Base-by-base conservation (phyloP, 768 basidiomycete genomes). In the Chalciporus pseudorubinellus region DNA sequence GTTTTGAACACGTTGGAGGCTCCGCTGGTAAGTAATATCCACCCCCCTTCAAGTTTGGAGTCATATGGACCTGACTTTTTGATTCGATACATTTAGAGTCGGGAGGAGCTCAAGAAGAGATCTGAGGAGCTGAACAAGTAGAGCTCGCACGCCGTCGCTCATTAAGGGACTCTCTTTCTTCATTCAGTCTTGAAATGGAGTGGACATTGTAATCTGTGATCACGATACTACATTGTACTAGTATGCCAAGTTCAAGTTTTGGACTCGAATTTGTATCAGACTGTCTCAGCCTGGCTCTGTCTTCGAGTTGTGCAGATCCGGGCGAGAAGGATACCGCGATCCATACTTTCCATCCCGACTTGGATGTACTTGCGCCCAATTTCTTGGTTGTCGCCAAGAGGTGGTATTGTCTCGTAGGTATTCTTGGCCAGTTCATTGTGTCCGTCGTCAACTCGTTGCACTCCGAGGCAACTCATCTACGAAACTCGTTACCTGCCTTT, bases 31-130 rank as follows among this genome's bases (percentile, higher is more conserved):
- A 43, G 83, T 82, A 50, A 43, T 31, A 2, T 31, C 29, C 77
- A 65, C 3, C 21, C 21, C 7, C 29, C 19, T 26, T n/a, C 16
- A 34, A 33, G 6, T 5, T 6, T 7, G 3, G 14, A 3, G 5
- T 8, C 6, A 19, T 36, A 9, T 4, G 1, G 7, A 5, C 43
- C 39, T 28, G 18, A 18, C 53, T 36, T 16, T 41, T 16, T 41
- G 36, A 58, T 28, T 7, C 13, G 2, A 20, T 10, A n/a, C 45
- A 1, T 28, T 9, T 50, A 83, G 82, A 78, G 73, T 50, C 74
- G 70, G 20, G 81, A 83, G 43, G 81, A 83, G 58, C 66, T 83
- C 26, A 65, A 62, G 47, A 75, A 70, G 39, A 68, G 72, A 42
- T 63, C 72, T 1, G 79, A 74, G n/a, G 74, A 77, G 58, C 59